Evolutionary conservation across 345 rosid genomes (phyloP).

Genomic region (Citrus reticulata): DNA sequence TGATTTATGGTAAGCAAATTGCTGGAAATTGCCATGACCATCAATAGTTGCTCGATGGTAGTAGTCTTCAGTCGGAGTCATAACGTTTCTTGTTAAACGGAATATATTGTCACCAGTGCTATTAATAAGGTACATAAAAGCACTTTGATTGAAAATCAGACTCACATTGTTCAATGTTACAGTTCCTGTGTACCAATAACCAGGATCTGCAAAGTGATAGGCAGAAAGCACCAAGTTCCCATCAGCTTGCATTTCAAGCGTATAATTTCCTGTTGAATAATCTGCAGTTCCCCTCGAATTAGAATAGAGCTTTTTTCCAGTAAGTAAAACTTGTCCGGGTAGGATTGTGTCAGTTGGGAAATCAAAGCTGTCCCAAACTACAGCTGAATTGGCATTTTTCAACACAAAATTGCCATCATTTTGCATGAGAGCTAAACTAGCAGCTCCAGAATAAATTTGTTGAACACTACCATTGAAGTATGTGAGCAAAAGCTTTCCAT

Average conservation of each 20-base stretch:
- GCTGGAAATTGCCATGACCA: no score
- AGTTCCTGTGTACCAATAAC: conserved; percentile 14
- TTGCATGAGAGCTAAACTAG: conserved; percentile 17
- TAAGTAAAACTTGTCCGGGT: not conserved
- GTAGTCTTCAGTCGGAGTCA: conserved; percentile 9
- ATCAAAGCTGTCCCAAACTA: conserved; percentile 19
- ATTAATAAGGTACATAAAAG: conserved; percentile 18
- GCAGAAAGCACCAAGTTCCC: conserved; percentile 27
- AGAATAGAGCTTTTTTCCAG: not conserved
- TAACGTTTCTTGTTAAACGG: conserved; percentile 6
- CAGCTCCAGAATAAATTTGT: not conserved
- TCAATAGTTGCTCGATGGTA: conserved; percentile 19
- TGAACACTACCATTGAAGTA: conserved; percentile 5
- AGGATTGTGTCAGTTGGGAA: conserved; percentile 23
- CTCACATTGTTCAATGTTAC: not conserved
- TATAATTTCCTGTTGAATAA: conserved; percentile 20
- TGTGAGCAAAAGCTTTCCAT: conserved; percentile 17
- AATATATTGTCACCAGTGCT: conserved; percentile 3
- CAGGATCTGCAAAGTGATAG: conserved; percentile 24
- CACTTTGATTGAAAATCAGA: conserved; percentile 9
- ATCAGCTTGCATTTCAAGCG: conserved; percentile 24
- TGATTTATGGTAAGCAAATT: not conserved
- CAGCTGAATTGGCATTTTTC: not conserved
- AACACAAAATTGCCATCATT: conserved; percentile 28
- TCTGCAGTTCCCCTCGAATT: conserved; percentile 1